Conservation (phyloP, 2,329 filamentous ascomycete genomes). For the Penicillium hesseltinei region DNA sequence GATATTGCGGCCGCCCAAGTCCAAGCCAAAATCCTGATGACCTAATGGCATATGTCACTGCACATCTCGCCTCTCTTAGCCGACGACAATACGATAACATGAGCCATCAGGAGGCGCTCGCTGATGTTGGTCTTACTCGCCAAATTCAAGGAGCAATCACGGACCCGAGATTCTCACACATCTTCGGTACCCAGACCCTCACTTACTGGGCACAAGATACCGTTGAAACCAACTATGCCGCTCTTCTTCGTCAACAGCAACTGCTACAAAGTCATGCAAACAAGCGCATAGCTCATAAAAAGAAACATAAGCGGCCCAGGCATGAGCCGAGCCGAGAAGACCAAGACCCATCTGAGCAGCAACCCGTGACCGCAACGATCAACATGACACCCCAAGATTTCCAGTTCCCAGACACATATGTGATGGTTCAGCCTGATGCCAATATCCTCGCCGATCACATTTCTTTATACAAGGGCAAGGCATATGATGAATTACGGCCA, state of each 20-base stretch:
- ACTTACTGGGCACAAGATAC: not conserved
- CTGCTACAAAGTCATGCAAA: not conserved
- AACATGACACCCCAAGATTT: not conserved
- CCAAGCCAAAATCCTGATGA: constrained; percentile 4
- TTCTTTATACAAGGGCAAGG: not conserved
- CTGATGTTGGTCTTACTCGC: not conserved
- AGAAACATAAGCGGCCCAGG: not conserved
- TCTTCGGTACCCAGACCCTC: constrained; percentile 1
- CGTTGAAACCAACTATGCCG: not conserved
- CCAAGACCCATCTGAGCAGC: not conserved
- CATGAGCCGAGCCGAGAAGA: not conserved
- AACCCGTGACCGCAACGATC: not conserved
- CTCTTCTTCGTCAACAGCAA: not conserved
- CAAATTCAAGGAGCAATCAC: constrained; percentile 3
- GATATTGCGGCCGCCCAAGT: constrained; percentile 4
- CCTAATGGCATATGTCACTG: constrained; percentile 5
- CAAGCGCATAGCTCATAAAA: constrained; percentile 1
- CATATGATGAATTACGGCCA: not conserved
- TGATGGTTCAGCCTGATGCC: not conserved
- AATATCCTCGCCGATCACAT: constrained; percentile 1
- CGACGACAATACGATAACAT: not conserved
- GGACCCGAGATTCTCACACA: not conserved
- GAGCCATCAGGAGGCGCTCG: not conserved
- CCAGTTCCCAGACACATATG: not conserved
- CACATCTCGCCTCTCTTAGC: not conserved